These are phyloP conservation scores for Echites panduratus DNA, from an alignment of 257 asterid genomes.

Conservation along the genomic window DNA sequence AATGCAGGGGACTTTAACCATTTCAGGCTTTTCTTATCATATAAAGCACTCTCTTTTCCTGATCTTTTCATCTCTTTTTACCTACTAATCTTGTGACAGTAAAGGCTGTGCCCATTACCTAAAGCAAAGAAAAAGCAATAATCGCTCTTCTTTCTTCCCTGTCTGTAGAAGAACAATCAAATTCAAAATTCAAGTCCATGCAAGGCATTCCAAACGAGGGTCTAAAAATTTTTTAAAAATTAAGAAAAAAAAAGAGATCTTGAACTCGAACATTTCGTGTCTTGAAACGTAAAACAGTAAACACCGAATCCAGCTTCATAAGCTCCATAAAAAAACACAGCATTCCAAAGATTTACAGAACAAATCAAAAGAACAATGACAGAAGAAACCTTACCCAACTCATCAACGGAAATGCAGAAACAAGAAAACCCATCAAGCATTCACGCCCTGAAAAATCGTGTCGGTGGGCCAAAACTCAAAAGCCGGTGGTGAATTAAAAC, in stretches of 20 bases:
- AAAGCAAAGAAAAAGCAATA: not conserved
- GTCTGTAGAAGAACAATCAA: not conserved
- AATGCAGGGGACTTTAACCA: not conserved
- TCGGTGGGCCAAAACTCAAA: not conserved
- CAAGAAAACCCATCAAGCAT: slow-evolving; percentile 8
- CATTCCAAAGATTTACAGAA: not conserved
- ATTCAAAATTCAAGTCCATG: not conserved
- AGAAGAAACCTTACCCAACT: slow-evolving; percentile 12
- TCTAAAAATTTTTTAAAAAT: no score
- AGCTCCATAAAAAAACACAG: not conserved
- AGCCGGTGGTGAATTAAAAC: not conserved
- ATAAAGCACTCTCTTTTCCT: slow-evolving; percentile 1
- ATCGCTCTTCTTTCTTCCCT: not conserved
- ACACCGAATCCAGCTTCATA: not conserved
- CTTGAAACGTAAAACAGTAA: not conserved
- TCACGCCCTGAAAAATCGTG: slow-evolving; percentile 3
- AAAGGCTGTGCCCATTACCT: not conserved
- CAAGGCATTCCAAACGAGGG: slow-evolving; percentile 1
- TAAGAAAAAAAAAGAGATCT: slow-evolving; percentile 1
- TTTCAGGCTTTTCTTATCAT: not conserved
- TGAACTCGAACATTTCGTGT: not conserved
- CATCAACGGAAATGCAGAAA: slow-evolving; percentile 14
- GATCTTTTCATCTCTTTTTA: slow-evolving; percentile 1
- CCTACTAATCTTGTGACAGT: slow-evolving; percentile 3
- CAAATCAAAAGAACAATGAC: not conserved